phyloP scores from a whole-genome alignment of 495 filamentous ascomycete species.

The Astrothelium subdiscretum region DNA sequence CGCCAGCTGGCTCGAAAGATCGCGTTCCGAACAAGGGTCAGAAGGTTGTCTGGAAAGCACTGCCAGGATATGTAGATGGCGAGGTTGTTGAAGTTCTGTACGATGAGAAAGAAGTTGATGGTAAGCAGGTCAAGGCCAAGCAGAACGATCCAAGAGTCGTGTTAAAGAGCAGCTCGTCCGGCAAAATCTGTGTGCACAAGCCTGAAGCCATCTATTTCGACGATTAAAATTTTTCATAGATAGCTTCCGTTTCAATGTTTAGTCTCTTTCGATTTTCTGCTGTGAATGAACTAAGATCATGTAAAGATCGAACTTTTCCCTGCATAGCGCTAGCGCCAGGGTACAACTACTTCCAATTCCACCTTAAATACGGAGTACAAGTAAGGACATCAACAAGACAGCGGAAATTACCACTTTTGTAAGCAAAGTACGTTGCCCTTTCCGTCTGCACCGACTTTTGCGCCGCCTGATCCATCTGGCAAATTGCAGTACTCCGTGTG shows the following conservation, averaged over 20 bases:
- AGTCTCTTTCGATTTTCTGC: background rate
- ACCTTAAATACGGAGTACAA: too few species aligned
- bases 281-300: too few species aligned
- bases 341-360: too few species aligned
- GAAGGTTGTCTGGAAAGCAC: constrained; percentile 23
- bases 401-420: too few species aligned
- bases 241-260: background rate
- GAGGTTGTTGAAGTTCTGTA: constrained; percentile 24
- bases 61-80: constrained; percentile 26
- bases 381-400: too few species aligned
- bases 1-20: constrained; percentile 21
- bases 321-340: too few species aligned
- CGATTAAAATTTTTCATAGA: constrained; percentile 4
- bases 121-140: constrained; percentile 24
- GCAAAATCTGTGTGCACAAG: constrained; percentile 28
- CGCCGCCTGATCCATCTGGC: too few species aligned
- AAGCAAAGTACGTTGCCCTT: too few species aligned
- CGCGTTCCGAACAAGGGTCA: constrained; percentile 25
- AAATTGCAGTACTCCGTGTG: too few species aligned
- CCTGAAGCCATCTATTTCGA: constrained; percentile 28
- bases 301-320: too few species aligned
- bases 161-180: constrained; percentile 21
- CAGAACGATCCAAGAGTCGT: constrained; percentile 27
- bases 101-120: constrained; percentile 23
- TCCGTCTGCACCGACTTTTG: too few species aligned